These are phyloP conservation scores for Coelastrella sp. DNA, from an alignment of 139 green algal species.

Conservation along the genomic window DNA sequence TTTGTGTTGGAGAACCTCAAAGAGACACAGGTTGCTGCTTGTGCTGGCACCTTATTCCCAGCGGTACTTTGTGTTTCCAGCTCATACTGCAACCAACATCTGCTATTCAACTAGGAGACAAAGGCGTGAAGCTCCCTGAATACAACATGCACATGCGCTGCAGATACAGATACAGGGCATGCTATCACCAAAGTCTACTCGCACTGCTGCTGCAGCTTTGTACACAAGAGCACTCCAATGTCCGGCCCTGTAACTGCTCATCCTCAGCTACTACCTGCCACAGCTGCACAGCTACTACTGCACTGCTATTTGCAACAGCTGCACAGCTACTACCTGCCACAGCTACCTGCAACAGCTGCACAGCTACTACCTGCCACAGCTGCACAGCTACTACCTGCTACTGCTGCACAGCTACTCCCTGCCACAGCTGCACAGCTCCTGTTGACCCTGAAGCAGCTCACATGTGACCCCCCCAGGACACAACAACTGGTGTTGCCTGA, in stretches of 20 bases:
- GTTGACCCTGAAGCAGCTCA: not conserved
- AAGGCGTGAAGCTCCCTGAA: no score
- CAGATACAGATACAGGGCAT: no score
- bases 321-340: not conserved
- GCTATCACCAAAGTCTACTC: no score
- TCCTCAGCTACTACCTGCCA: not conserved
- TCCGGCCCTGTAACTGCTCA: not conserved
- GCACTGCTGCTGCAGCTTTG: no score
- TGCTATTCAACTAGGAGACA: no score
- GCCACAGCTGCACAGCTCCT: not conserved
- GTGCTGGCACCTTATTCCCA: no score
- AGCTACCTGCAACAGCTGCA: not conserved
- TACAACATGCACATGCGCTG: no score
- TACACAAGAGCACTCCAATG: no score
- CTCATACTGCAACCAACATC: no score
- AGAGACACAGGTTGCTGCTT: no score
- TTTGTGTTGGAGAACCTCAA: no score
- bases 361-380: not conserved
- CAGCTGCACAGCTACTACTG: not conserved
- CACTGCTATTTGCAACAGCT: not conserved
- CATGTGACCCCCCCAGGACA: not conserved
- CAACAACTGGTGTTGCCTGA: conserved; percentile 20
- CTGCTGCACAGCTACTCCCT: not conserved
- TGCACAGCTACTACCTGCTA: not conserved
- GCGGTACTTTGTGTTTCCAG: no score